Evolutionary conservation across 1,284 basidiomycete species (phyloP).

Genomic region (Moesziomyces globuligerus): DNA sequence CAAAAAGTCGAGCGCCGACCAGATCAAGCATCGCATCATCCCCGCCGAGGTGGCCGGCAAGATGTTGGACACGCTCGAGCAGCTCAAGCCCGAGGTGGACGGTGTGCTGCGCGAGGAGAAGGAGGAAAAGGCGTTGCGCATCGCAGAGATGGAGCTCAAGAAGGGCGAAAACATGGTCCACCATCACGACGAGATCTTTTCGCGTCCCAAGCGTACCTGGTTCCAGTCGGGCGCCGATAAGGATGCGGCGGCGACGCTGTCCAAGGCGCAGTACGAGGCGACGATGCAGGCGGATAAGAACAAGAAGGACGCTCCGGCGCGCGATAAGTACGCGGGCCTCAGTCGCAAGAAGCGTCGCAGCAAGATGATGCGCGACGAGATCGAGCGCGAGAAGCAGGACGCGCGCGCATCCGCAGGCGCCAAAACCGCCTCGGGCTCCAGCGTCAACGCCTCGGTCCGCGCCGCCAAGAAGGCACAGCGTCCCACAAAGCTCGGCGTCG

Average conservation of each 20-base stretch:
- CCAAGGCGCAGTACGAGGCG: conserved; percentile 50
- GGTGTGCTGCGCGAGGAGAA: conserved; percentile 90
- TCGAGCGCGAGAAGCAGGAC: conserved; percentile 46
- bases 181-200: conserved; percentile 92
- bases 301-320: background rate
- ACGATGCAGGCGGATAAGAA: conserved; percentile 41
- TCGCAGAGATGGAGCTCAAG: conserved; percentile 92
- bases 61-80: conserved; percentile 78
- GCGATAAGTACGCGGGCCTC: conserved; percentile 57
- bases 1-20: conserved; percentile 84
- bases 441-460: conserved; percentile 53
- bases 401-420: conserved; percentile 14
- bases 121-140: conserved; percentile 81
- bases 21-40: conserved; percentile 88
- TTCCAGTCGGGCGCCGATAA: conserved; percentile 93
- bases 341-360: conserved; percentile 56
- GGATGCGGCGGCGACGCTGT: conserved; percentile 62
- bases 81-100: conserved; percentile 81
- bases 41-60: conserved; percentile 80
- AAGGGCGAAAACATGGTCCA: conserved; percentile 97
- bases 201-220: conserved; percentile 94
- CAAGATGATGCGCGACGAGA: conserved; percentile 59
- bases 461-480: conserved; percentile 59
- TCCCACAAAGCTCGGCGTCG: conserved; percentile 58
- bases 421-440: conserved; percentile 14